Conservation (phyloP, 768 basidiomycete species). For the Boletus sp. region DNA sequence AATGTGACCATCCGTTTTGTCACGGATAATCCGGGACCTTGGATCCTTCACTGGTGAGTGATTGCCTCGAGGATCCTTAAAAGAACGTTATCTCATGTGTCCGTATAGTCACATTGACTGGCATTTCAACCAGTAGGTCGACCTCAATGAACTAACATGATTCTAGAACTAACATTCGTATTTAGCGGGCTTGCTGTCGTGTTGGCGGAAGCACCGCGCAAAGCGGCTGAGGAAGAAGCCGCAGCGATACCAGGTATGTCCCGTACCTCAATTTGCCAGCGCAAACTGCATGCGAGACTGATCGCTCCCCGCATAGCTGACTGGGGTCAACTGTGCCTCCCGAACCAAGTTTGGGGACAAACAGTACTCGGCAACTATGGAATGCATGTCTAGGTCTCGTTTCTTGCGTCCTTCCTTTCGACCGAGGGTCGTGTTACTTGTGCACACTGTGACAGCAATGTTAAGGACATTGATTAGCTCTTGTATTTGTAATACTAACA, state of each 20-base stretch:
- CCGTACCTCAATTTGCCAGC: no score
- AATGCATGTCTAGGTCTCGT: neutral
- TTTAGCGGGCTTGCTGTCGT: slow-evolving; percentile 29
- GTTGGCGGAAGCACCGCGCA: slow-evolving; percentile 23
- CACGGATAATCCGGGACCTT: slow-evolving; percentile 46
- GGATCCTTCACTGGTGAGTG: slow-evolving; percentile 37
- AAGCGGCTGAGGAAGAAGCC: slow-evolving; percentile 8
- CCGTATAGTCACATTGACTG: slow-evolving; percentile 28
- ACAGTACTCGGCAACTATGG: neutral
- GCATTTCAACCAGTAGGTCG: slow-evolving; percentile 26
- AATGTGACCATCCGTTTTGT: slow-evolving; percentile 56
- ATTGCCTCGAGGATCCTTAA: neutral
- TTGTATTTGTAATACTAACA: no score
- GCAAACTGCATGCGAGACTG: neutral
- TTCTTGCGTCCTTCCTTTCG: neutral
- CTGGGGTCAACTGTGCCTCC: slow-evolving; percentile 21
- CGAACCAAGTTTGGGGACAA: neutral
- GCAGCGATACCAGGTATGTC: slow-evolving; percentile 22
- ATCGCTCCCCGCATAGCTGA: slow-evolving; percentile 12
- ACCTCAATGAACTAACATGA: neutral
- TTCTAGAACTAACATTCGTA: neutral
- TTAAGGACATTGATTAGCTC: no score
- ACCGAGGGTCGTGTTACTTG: neutral
- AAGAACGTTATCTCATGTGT: slow-evolving; percentile 1
- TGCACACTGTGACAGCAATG: no score